phyloP scores from a whole-genome alignment of 208 protist genomes.

The Leishmania major region DNA sequence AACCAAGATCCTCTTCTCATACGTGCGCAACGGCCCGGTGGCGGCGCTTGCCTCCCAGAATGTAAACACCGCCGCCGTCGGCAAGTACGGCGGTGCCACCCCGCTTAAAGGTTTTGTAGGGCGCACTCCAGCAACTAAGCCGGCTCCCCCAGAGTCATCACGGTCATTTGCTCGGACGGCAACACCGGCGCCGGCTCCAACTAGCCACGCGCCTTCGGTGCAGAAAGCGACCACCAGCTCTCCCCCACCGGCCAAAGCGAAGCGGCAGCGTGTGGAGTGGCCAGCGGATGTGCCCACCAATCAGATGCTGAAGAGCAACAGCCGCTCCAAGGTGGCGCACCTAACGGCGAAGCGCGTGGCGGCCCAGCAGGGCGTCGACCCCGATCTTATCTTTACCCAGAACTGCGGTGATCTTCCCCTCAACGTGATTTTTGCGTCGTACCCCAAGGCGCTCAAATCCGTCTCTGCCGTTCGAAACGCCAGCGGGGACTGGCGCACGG shows the following conservation, averaged over 20 bases:
- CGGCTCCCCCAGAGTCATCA: slow-evolving; percentile 22
- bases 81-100: slow-evolving; percentile 37
- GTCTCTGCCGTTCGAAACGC: slow-evolving; percentile 65
- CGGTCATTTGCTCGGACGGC: slow-evolving; percentile 41
- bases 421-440: slow-evolving; percentile 71
- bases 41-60: slow-evolving; percentile 76
- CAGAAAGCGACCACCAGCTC: slow-evolving; percentile 19
- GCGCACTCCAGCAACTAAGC: slow-evolving; percentile 27
- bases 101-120: slow-evolving; percentile 32
- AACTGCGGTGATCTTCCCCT: slow-evolving; percentile 79
- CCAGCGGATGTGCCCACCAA: slow-evolving; percentile 78
- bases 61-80: slow-evolving; percentile 55
- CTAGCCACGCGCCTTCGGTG: slow-evolving; percentile 27
- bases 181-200: slow-evolving; percentile 28
- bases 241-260: slow-evolving; percentile 22
- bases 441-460: slow-evolving; percentile 73
- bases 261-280: slow-evolving; percentile 69
- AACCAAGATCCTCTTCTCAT: slow-evolving; percentile 80
- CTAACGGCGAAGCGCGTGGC: slow-evolving; percentile 73
- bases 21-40: slow-evolving; percentile 84
- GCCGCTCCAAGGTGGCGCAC: slow-evolving; percentile 80
- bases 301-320: slow-evolving; percentile 73
- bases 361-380: slow-evolving; percentile 80
- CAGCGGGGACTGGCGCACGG: slow-evolving; percentile 83
- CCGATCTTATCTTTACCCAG: slow-evolving; percentile 85